These are phyloP conservation scores for Monotropa hypopitys DNA, from an alignment of 179 eudicot species.

Conservation along the genomic window DNA sequence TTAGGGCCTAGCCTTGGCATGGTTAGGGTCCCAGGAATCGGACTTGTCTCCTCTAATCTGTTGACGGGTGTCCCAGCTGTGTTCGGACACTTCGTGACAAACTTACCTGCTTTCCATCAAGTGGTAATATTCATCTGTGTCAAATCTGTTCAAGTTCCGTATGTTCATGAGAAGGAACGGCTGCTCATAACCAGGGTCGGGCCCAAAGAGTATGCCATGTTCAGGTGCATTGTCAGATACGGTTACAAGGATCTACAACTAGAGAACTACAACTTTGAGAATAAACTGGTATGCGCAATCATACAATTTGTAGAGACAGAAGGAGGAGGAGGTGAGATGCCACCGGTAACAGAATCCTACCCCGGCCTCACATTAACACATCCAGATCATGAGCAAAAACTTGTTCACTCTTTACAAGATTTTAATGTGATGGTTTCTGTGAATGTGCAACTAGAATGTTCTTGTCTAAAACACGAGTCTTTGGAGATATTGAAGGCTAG, in stretches of 20 bases:
- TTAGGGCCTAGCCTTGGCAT: conserved; percentile 64
- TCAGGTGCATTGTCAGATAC: conserved; percentile 42
- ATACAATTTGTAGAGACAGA: conserved; percentile 29
- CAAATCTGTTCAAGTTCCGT: conserved; percentile 42
- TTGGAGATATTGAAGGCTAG: conserved; percentile 35
- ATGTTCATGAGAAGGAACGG: conserved; percentile 31
- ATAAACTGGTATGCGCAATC: conserved; percentile 22
- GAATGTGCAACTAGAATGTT: conserved; percentile 4
- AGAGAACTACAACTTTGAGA: conserved; percentile 46
- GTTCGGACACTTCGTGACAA: conserved; percentile 56
- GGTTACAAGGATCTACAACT: conserved; percentile 55
- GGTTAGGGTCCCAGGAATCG: conserved; percentile 63
- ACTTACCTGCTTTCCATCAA: conserved; percentile 60
- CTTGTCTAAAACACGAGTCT: conserved; percentile 25
- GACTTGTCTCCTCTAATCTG: conserved; percentile 43
- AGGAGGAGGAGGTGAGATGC: conserved; percentile 10
- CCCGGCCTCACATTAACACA: conserved; percentile 4
- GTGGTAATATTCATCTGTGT: conserved; percentile 44
- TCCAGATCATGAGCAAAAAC: conserved; percentile 15
- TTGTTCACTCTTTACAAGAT: conserved; percentile 10
- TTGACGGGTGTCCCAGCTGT: conserved; percentile 50
- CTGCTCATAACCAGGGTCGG: conserved; percentile 38
- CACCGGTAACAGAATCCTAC: background rate
- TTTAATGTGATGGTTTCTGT: conserved; percentile 8
- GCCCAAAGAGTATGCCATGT: conserved; percentile 41